These are phyloP conservation scores for Hyaloscypha finlandica DNA, from an alignment of 495 filamentous ascomycete species.

Conservation along the genomic window DNA sequence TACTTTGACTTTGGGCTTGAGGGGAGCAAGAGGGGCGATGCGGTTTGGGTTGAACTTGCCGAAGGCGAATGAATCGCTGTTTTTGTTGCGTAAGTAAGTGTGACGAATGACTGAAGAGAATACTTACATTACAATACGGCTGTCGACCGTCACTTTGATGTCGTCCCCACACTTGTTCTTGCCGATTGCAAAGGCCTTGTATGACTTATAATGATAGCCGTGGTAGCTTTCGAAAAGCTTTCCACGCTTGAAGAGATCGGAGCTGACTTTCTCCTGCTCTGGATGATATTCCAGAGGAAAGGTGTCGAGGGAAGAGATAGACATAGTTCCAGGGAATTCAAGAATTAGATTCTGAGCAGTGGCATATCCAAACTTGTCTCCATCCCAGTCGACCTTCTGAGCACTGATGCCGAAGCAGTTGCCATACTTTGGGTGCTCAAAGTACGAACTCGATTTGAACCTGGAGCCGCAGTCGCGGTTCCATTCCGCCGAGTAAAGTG, in stretches of 20 bases:
- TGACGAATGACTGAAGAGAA: neutral
- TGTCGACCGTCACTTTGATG: slow-evolving; percentile 26
- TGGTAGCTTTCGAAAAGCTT: slow-evolving; percentile 75
- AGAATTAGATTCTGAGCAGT: slow-evolving; percentile 66
- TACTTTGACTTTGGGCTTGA: slow-evolving; percentile 45
- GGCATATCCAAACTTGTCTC: slow-evolving; percentile 57
- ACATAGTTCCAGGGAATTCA: slow-evolving; percentile 76
- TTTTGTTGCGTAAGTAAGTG: neutral
- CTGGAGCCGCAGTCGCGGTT: slow-evolving; percentile 47
- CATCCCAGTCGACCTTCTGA: slow-evolving; percentile 56
- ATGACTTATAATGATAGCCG: slow-evolving; percentile 78
- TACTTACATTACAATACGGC: slow-evolving; percentile 69
- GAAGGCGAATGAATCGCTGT: slow-evolving; percentile 71
- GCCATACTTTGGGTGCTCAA: slow-evolving; percentile 36
- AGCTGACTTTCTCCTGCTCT: slow-evolving; percentile 60
- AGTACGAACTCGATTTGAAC: slow-evolving; percentile 56
- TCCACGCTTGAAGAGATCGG: slow-evolving; percentile 75
- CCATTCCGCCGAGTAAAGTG: slow-evolving; percentile 73
- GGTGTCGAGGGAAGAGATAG: slow-evolving; percentile 73
- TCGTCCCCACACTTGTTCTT: slow-evolving; percentile 23
- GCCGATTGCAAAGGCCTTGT: slow-evolving; percentile 21
- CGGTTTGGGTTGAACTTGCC: slow-evolving; percentile 75
- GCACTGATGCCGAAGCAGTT: slow-evolving; percentile 28
- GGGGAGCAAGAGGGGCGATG: slow-evolving; percentile 9
- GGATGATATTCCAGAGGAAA: slow-evolving; percentile 84